These are phyloP conservation scores for Ascochyta koolunga DNA, from an alignment of 2,329 filamentous ascomycete genomes.

Conservation along the genomic window DNA sequence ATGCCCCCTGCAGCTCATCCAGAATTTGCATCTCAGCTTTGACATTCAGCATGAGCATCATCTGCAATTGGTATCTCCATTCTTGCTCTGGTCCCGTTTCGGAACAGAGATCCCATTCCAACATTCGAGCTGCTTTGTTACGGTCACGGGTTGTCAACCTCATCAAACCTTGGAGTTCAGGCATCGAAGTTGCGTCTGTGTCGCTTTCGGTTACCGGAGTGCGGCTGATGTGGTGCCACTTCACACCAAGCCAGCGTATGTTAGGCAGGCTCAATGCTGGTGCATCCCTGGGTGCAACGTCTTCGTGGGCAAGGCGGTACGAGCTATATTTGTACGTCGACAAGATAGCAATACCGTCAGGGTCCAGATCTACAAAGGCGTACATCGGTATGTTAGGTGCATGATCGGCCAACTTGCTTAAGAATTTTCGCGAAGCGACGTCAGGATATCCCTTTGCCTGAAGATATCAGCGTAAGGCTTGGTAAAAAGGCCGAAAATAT, in stretches of 20 bases:
- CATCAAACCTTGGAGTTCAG: slow-evolving; percentile 52
- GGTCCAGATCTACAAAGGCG: slow-evolving; percentile 75
- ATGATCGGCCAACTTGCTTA: slow-evolving; percentile 54
- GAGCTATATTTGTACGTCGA: slow-evolving; percentile 76
- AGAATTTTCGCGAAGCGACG: slow-evolving; percentile 69
- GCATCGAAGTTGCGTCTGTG: slow-evolving; percentile 14
- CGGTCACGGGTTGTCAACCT: slow-evolving; percentile 64
- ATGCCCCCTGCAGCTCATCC: slow-evolving; percentile 52
- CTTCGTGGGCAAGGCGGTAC: slow-evolving; percentile 66
- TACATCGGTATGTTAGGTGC: slow-evolving; percentile 58
- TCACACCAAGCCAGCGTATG: slow-evolving; percentile 71
- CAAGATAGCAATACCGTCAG: slow-evolving; percentile 75
- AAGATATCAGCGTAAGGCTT: background rate
- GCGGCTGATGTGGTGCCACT: slow-evolving; percentile 39
- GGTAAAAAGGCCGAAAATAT: slow-evolving; percentile 9
- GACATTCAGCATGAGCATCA: slow-evolving; percentile 74
- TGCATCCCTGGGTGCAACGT: slow-evolving; percentile 48
- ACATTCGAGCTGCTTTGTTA: slow-evolving; percentile 60
- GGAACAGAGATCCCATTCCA: slow-evolving; percentile 52
- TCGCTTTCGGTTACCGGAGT: slow-evolving; percentile 20
- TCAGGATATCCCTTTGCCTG: slow-evolving; percentile 86
- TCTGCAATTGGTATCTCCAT: slow-evolving; percentile 66
- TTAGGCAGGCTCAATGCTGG: slow-evolving; percentile 50
- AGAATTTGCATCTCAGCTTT: slow-evolving; percentile 81
- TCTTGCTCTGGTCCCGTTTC: slow-evolving; percentile 45